Conservation (phyloP, 495 filamentous ascomycete genomes). For the Podospora pseudocomata region DNA sequence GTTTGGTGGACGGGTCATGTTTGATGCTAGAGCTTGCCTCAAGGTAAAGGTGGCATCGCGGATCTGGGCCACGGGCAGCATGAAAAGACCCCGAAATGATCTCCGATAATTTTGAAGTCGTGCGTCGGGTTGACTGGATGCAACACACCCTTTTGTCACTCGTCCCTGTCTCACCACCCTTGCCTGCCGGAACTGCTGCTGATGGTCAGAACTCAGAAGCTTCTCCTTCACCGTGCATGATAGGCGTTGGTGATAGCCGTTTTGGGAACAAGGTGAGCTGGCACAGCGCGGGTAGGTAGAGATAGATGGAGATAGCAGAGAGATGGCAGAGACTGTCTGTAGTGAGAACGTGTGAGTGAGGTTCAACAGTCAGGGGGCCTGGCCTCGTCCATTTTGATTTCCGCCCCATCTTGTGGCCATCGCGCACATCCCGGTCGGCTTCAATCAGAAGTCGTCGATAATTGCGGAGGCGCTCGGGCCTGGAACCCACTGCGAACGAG, state of each 20-base stretch:
- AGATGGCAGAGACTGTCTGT: neutral
- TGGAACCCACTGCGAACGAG: neutral
- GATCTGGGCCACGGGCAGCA: conserved; percentile 1
- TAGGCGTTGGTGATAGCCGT: neutral
- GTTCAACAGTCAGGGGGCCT: conserved; percentile 18
- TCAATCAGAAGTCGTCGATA: conserved; percentile 5
- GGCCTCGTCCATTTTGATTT: conserved; percentile 26
- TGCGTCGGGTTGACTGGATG: neutral
- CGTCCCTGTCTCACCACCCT: neutral
- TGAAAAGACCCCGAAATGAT: conserved; percentile 17
- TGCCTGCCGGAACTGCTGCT: neutral
- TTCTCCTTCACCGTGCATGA: neutral
- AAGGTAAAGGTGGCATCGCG: conserved; percentile 8
- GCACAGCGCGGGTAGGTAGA: neutral
- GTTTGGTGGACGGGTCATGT: conserved; percentile 2
- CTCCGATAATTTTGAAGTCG: conserved; percentile 7
- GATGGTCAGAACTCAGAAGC: neutral
- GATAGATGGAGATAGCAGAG: neutral
- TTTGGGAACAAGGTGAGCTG: neutral
- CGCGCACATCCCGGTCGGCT: conserved; percentile 22
- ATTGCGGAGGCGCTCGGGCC: conserved; percentile 17
- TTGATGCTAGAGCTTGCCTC: neutral
- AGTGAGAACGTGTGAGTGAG: conserved; percentile 8
- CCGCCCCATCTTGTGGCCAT: conserved; percentile 26
- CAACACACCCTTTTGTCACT: neutral